phyloP scores from a whole-genome alignment of 306 rosid species.

The Citrullus amarus region DNA sequence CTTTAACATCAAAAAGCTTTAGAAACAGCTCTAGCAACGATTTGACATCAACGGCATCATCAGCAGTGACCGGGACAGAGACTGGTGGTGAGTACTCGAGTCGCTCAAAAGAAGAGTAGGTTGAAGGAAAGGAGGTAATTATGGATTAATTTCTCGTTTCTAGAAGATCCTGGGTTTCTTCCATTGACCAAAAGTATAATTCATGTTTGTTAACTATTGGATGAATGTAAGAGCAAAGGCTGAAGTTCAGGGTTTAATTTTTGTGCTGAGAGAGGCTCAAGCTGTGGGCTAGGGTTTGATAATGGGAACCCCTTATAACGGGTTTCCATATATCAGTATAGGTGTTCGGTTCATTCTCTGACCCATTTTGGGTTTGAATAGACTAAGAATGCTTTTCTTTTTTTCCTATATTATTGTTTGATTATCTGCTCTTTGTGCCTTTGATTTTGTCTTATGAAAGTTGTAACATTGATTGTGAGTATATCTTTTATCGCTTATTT shows the following conservation, averaged over 20 bases:
- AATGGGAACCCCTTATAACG: background rate
- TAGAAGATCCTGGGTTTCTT: constrained; percentile 24
- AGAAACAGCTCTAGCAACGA: constrained; percentile 24
- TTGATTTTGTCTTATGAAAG: background rate
- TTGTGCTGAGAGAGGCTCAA: constrained; percentile 8
- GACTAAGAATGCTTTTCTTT: background rate
- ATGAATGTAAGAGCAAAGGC: background rate
- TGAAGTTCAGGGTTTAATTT: constrained; percentile 13
- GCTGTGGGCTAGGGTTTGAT: constrained; percentile 7
- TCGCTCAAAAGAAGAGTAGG: constrained; percentile 43
- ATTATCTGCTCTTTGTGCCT: background rate
- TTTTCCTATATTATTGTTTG: constrained; percentile 4
- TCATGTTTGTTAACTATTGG: constrained; percentile 5
- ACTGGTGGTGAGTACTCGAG: constrained; percentile 21
- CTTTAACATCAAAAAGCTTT: constrained; percentile 19
- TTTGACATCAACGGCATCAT: constrained; percentile 49
- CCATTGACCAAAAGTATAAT: background rate
- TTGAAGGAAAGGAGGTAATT: background rate
- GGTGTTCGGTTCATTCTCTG: background rate
- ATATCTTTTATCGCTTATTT: background rate
- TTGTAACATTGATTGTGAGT: constrained; percentile 1
- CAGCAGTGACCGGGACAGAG: constrained; percentile 37
- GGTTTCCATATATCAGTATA: constrained; percentile 1
- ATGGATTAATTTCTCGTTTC: constrained; percentile 12
- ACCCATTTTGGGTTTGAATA: constrained; percentile 5